Conservation (phyloP, 805 yeast species). For the Starmerella khaoyaiensis region DNA sequence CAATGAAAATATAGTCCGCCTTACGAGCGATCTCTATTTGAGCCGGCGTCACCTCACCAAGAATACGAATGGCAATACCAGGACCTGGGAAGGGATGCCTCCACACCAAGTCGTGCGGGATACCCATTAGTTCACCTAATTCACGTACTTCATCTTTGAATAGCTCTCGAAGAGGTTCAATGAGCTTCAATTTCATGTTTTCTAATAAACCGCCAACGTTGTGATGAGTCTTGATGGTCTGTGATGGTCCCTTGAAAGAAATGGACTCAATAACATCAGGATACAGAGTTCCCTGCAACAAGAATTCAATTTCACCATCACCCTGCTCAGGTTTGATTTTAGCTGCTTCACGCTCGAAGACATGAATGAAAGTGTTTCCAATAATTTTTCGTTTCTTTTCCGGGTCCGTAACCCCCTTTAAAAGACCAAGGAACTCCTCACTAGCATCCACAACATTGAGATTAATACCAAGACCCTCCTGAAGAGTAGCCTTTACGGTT, state of each 20-base stretch:
- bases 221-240: constrained; percentile 98
- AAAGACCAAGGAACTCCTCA: constrained; percentile 71
- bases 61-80: constrained; percentile 95
- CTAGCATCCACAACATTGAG: constrained; percentile 89
- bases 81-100: constrained; percentile 99
- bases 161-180: constrained; percentile 96
- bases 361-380: constrained; percentile 94
- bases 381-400: constrained; percentile 98
- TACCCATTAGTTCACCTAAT: constrained; percentile 86
- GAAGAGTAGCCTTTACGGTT: constrained; percentile 74
- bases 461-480: constrained; percentile 88
- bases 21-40: constrained; percentile 96
- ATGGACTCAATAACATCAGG: constrained; percentile 98
- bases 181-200: constrained; percentile 94
- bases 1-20: constrained; percentile 92
- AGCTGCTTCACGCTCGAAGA: constrained; percentile 91
- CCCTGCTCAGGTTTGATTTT: constrained; percentile 68
- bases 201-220: constrained; percentile 97
- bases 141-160: constrained; percentile 98
- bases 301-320: constrained; percentile 80
- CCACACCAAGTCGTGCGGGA: constrained; percentile 95
- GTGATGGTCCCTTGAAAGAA: constrained; percentile 98
- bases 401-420: constrained; percentile 93
- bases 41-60: constrained; percentile 88
- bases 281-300: constrained; percentile 93